These are phyloP conservation scores for Hyphopichia pseudoburtonii DNA, from an alignment of 1,139 yeast genomes.

Conservation along the genomic window DNA sequence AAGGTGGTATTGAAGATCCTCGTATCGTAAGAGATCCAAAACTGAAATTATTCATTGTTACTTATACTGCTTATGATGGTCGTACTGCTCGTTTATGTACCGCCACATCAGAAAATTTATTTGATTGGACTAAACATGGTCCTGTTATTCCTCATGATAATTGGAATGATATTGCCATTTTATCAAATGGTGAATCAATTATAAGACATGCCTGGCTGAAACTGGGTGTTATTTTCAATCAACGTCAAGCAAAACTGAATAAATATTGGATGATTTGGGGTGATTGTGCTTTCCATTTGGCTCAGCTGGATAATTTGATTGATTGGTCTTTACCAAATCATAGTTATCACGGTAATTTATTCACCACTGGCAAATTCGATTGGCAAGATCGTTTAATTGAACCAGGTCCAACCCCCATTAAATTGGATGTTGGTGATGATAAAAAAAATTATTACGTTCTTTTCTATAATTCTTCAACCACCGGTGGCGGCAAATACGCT, in stretches of 20 bases:
- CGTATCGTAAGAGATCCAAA: slow-evolving; percentile 41
- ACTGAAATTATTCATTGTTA: slow-evolving; percentile 35
- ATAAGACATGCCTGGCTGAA: slow-evolving; percentile 44
- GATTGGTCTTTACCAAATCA: slow-evolving; percentile 32
- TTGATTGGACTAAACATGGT: slow-evolving; percentile 41
- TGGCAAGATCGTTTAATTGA: slow-evolving; percentile 43
- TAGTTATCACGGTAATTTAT: slow-evolving; percentile 21
- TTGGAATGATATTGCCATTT: slow-evolving; percentile 37
- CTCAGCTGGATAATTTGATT: slow-evolving; percentile 33
- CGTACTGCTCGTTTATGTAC: slow-evolving; percentile 40
- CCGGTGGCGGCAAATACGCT: slow-evolving; percentile 32
- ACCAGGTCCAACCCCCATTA: slow-evolving; percentile 47
- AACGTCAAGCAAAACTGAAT: slow-evolving; percentile 29
- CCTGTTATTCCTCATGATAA: slow-evolving; percentile 29
- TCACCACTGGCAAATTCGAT: slow-evolving; percentile 29
- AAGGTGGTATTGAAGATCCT: slow-evolving; percentile 50
- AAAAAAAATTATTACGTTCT: slow-evolving; percentile 35
- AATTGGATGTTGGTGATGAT: slow-evolving; percentile 22
- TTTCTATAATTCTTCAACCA: slow-evolving; percentile 42
- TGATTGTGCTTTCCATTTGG: slow-evolving; percentile 40
- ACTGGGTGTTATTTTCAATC: slow-evolving; percentile 44
- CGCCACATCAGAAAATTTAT: slow-evolving; percentile 40
- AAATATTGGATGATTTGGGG: slow-evolving; percentile 49
- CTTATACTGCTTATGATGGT: slow-evolving; percentile 45
- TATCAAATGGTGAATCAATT: slow-evolving; percentile 20